These are phyloP conservation scores for Pseudozyma sp. DNA, from an alignment of 1,284 basidiomycete species.

Conservation along the genomic window DNA sequence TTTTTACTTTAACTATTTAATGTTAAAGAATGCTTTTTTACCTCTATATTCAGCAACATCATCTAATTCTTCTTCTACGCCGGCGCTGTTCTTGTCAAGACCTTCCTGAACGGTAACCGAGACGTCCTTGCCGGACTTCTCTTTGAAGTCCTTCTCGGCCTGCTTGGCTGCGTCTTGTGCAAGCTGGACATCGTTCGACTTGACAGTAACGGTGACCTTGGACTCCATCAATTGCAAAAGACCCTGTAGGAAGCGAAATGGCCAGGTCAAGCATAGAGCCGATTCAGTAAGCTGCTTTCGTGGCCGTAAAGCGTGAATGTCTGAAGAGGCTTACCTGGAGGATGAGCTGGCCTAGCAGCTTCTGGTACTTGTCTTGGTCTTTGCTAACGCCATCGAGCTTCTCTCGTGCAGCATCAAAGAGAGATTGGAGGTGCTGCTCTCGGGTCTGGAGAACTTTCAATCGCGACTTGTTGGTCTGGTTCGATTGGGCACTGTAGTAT, in stretches of 20 bases:
- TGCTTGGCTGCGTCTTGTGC: conserved; percentile 74
- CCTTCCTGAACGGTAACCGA: conserved; percentile 76
- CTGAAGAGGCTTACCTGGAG: conserved; percentile 75
- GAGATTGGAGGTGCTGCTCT: conserved; percentile 89
- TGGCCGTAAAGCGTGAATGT: neutral
- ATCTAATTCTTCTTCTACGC: too few species aligned
- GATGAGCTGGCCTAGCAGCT: conserved; percentile 72
- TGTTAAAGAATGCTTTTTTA: too few species aligned
- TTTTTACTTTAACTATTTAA: too few species aligned
- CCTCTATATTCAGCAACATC: too few species aligned
- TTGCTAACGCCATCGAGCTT: conserved; percentile 77
- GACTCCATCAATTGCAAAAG: conserved; percentile 65
- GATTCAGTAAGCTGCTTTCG: neutral
- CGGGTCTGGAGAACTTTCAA: conserved; percentile 89
- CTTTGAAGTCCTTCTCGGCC: conserved; percentile 77
- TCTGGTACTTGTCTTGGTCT: conserved; percentile 74
- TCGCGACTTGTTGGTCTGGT: conserved; percentile 91
- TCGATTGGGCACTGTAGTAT: conserved; percentile 84
- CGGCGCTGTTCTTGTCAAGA: conserved; percentile 75
- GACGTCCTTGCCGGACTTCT: conserved; percentile 80
- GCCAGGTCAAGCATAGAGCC: neutral
- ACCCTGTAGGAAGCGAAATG: conserved; percentile 27
- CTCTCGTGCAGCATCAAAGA: conserved; percentile 82
- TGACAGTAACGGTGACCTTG: conserved; percentile 58
- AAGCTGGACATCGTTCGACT: conserved; percentile 61